These are phyloP conservation scores for Malbranchea zuffiana DNA, from an alignment of 2,329 filamentous ascomycete genomes.

Conservation along the genomic window DNA sequence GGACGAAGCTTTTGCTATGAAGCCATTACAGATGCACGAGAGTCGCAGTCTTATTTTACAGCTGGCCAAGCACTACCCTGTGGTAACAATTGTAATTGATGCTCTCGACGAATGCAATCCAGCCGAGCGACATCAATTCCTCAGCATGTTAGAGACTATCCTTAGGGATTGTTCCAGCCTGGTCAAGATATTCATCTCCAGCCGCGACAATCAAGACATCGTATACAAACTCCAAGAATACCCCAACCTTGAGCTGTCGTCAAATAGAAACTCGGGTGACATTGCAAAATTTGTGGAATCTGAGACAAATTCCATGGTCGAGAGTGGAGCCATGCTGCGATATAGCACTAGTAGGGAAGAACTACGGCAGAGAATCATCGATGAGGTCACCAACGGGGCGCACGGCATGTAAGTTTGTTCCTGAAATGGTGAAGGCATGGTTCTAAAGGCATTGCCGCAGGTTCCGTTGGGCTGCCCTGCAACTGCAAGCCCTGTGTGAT, in stretches of 20 bases:
- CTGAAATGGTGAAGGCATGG: not conserved
- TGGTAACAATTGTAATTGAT: slow-evolving; percentile 26
- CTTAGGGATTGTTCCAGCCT: slow-evolving; percentile 19
- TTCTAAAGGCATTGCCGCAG: slow-evolving; percentile 15
- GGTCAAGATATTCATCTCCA: slow-evolving; percentile 28
- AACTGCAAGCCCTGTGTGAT: slow-evolving; percentile 21
- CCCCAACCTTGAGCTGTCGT: slow-evolving; percentile 21
- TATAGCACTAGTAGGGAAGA: too few relatives aligned
- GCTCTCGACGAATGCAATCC: slow-evolving; percentile 27
- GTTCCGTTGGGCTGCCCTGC: slow-evolving; percentile 26
- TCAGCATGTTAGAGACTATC: slow-evolving; percentile 21
- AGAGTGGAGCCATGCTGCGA: slow-evolving; percentile 12
- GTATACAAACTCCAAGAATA: slow-evolving; percentile 14
- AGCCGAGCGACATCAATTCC: slow-evolving; percentile 16
- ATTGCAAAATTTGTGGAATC: slow-evolving; percentile 20
- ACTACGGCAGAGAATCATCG: slow-evolving; percentile 16
- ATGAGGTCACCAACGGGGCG: slow-evolving; percentile 17
- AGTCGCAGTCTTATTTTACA: slow-evolving; percentile 17
- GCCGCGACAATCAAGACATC: slow-evolving; percentile 23
- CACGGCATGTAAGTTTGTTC: slow-evolving; percentile 21
- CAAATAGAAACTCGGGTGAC: slow-evolving; percentile 20
- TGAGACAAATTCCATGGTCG: slow-evolving; percentile 14
- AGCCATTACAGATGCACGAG: slow-evolving; percentile 11
- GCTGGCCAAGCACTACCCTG: slow-evolving; percentile 15
- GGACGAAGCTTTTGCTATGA: slow-evolving; percentile 12